Base-by-base conservation (phyloP, 805 yeast species). In the Suhomyces emberorum region DNA sequence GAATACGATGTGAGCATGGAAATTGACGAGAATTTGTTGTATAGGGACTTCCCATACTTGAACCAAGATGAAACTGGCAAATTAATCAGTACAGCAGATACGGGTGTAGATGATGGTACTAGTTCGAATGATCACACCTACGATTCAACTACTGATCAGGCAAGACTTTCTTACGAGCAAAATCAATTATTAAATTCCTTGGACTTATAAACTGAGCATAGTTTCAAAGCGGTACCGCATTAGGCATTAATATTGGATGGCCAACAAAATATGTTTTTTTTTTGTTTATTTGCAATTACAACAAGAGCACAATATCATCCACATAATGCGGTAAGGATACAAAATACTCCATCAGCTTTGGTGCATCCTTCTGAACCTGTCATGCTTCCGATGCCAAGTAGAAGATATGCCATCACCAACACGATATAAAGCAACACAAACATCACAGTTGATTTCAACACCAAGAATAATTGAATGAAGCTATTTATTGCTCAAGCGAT, bases 401-500 rank as follows among this genome's bases (percentile, higher is more conserved):
- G 48, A 46, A 79, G 50, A 47, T 80, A 73, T 9, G 83, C 79
- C 35, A 75, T 31, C 51, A 72, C 77, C 39, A 81, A 62, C 41
- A 74, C 61, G 24, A 70, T 55, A 52, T 81, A 74, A 30, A 81
- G 59, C n/a, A 66, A 48, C 50, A 76, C 72, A 56, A 81, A 48
- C 8, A 69, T 54, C 34, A 68, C 46, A 1, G 79, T 73, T 2
- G 79, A 67, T 49, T 72, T 74, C 51, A 70, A 59, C 3, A 84
- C 74, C 46, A 76, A 73, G 41, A 77, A 49, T 50, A 76, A 56
- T 57, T 79, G 66, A 60, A 80, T 59, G 46, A 76, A 77, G 9
- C 84, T 71, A 63, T 79, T 80, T 9, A 81, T 73, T 4, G 75
- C 67, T 84, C 85, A 80, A 7, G 82, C 84, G 2, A 77, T 53